Evolutionary conservation across 345 rosid species (phyloP).

Genomic region (Gossypium arboreum): DNA sequence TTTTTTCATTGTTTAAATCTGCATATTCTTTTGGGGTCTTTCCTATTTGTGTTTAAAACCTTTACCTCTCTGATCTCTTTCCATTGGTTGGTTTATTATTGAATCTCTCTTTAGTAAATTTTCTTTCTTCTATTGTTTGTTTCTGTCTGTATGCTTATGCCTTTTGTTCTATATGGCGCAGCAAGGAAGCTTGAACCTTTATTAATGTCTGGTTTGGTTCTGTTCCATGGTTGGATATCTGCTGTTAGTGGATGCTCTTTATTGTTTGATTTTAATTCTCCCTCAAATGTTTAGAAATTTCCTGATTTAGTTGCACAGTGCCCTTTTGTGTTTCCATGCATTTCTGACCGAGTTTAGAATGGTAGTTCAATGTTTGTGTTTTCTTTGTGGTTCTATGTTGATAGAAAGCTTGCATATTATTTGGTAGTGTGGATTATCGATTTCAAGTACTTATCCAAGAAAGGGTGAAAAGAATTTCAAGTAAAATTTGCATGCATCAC

Average conservation of each 20-base stretch:
- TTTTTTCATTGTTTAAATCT: not conserved
- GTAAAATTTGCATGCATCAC: not conserved
- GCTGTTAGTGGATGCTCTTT: not conserved
- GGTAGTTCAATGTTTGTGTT: not conserved
- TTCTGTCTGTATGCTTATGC: not conserved
- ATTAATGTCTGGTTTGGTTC: not conserved
- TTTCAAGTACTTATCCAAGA: not conserved
- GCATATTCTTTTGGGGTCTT: not conserved
- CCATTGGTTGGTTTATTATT: slow-evolving; percentile 8
- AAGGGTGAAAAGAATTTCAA: not conserved
- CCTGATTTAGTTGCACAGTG: not conserved
- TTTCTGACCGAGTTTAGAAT: not conserved
- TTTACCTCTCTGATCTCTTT: not conserved
- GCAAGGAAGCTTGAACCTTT: not conserved
- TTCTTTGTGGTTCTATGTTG: not conserved
- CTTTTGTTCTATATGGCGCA: not conserved
- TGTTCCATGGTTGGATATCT: not conserved
- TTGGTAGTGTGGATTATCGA: not conserved
- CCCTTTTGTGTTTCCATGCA: not conserved
- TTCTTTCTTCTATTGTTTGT: not conserved
- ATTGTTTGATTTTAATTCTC: slow-evolving; percentile 11
- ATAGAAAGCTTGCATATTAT: not conserved
- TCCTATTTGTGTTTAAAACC: not conserved
- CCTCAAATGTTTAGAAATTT: not conserved
- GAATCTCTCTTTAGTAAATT: not conserved